Conservation (phyloP, 352 stramenopile species). For the Phytophthora parvispora region DNA sequence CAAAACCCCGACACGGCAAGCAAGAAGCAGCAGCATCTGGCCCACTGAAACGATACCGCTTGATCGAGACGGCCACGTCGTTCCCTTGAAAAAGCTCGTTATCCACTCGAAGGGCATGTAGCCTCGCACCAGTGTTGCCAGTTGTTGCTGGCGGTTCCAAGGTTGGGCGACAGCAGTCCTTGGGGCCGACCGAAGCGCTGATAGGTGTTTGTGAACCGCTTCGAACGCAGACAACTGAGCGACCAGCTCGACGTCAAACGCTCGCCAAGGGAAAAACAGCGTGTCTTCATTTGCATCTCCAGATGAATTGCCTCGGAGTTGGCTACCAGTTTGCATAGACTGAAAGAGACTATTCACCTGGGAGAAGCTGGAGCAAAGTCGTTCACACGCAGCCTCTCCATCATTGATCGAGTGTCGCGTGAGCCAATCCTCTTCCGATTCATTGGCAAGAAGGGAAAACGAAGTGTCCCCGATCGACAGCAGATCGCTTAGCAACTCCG, state of each 20-base stretch:
- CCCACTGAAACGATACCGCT: slow-evolving; percentile 17
- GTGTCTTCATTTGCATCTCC: not conserved
- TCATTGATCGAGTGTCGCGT: not conserved
- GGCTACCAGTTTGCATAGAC: slow-evolving; percentile 4
- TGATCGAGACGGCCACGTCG: slow-evolving; percentile 9
- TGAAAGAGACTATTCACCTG: slow-evolving; percentile 9
- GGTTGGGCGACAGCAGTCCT: not conserved
- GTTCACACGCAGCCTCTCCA: slow-evolving; percentile 4
- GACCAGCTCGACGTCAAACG: slow-evolving; percentile 23
- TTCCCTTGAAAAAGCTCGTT: slow-evolving; percentile 13
- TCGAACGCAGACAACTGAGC: slow-evolving; percentile 23
- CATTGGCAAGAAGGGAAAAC: not conserved
- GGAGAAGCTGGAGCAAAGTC: slow-evolving; percentile 12
- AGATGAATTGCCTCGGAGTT: not conserved
- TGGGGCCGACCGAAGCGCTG: not conserved
- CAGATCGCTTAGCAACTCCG: slow-evolving; percentile 38
- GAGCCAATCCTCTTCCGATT: slow-evolving; percentile 9
- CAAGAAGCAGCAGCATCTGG: slow-evolving; percentile 29
- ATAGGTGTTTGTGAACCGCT: not conserved
- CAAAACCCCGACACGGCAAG: slow-evolving; percentile 32
- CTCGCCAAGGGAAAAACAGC: slow-evolving; percentile 32
- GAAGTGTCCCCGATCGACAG: slow-evolving; percentile 16
- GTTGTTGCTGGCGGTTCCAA: slow-evolving; percentile 5
- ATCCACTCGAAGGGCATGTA: slow-evolving; percentile 30
- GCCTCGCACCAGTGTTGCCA: slow-evolving; percentile 21